phyloP scores from a whole-genome alignment of 2,329 filamentous ascomycete genomes.

The Scytalidium lignicola region DNA sequence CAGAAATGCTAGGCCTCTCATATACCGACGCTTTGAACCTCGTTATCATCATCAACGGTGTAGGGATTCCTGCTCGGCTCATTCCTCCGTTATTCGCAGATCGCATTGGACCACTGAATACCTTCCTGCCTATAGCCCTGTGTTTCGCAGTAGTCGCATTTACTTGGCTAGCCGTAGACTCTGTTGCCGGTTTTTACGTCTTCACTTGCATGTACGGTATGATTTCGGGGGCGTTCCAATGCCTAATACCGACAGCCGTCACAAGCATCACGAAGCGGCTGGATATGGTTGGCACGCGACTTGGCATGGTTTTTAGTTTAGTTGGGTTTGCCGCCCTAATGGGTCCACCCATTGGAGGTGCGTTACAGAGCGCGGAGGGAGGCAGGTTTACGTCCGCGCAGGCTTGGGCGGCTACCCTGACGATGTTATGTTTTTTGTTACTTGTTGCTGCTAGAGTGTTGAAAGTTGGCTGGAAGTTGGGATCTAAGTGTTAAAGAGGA shows the following conservation, averaged over 20 bases:
- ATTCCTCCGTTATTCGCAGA: slow-evolving; percentile 42
- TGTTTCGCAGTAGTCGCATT: slow-evolving; percentile 26
- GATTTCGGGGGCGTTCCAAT: slow-evolving; percentile 39
- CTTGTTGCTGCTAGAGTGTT: slow-evolving; percentile 9
- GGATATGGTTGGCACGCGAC: slow-evolving; percentile 1
- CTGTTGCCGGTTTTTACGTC: slow-evolving; percentile 35
- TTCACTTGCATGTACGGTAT: slow-evolving; percentile 46
- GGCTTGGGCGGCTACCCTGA: slow-evolving; percentile 12
- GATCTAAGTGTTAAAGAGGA: not conserved
- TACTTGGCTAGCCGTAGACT: slow-evolving; percentile 41
- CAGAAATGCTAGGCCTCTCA: slow-evolving; percentile 28
- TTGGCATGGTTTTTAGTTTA: slow-evolving; percentile 40
- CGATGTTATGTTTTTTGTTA: slow-evolving; percentile 27
- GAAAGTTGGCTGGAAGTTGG: slow-evolving; percentile 7
- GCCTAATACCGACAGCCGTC: slow-evolving; percentile 35
- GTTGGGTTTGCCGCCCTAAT: slow-evolving; percentile 33
- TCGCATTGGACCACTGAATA: slow-evolving; percentile 43
- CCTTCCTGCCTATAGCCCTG: slow-evolving; percentile 38
- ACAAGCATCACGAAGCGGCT: not conserved
- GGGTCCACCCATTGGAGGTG: slow-evolving; percentile 23
- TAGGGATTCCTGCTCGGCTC: slow-evolving; percentile 42
- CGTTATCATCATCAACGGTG: slow-evolving; percentile 47
- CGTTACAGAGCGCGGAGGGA: slow-evolving; percentile 14
- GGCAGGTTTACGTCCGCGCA: slow-evolving; percentile 17
- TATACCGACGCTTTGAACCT: slow-evolving; percentile 39